Percentiles rank a stretch among this genome's conserved stretches.
These are phyloP conservation scores for Suillus variegatus DNA, from an alignment of 768 basidiomycete species.

Conservation along the genomic window DNA sequence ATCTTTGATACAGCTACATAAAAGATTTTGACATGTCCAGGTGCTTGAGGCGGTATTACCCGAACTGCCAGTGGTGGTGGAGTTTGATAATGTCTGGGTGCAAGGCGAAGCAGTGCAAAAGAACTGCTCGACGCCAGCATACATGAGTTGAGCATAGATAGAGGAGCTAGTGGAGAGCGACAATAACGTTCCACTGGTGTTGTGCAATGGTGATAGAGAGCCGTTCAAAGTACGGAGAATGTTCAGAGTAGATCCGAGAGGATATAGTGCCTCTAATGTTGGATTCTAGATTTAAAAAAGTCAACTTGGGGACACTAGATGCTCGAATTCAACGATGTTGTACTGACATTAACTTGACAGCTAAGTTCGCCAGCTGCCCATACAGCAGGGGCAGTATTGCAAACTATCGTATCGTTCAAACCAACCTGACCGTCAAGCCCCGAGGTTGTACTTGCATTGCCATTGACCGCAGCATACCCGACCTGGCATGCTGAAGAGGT, in stretches of 20 bases:
- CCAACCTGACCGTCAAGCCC: slow-evolving; percentile 30
- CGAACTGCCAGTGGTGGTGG: slow-evolving; percentile 29
- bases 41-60: slow-evolving; percentile 42
- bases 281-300: slow-evolving; percentile 59
- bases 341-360: slow-evolving; percentile 76
- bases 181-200: slow-evolving; percentile 26
- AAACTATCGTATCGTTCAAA: slow-evolving; percentile 68
- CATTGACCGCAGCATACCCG: slow-evolving; percentile 50
- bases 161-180: slow-evolving; percentile 56
- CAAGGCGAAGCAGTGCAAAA: slow-evolving; percentile 77
- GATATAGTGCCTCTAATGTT: slow-evolving; percentile 76
- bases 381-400: slow-evolving; percentile 68
- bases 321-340: no score
- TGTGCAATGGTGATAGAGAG: slow-evolving; percentile 59
- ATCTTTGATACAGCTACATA: slow-evolving; percentile 70
- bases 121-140: slow-evolving; percentile 86
- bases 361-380: slow-evolving; percentile 83
- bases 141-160: slow-evolving; percentile 72
- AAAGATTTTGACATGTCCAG: slow-evolving; percentile 74
- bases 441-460: slow-evolving; percentile 34
- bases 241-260: slow-evolving; percentile 69
- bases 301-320: slow-evolving; percentile 1
- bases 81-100: slow-evolving; percentile 50
- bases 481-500: slow-evolving; percentile 65
- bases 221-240: slow-evolving; percentile 77